phyloP scores from a whole-genome alignment of 1,139 yeast species.

The Scheffersomyces insectosa region DNA sequence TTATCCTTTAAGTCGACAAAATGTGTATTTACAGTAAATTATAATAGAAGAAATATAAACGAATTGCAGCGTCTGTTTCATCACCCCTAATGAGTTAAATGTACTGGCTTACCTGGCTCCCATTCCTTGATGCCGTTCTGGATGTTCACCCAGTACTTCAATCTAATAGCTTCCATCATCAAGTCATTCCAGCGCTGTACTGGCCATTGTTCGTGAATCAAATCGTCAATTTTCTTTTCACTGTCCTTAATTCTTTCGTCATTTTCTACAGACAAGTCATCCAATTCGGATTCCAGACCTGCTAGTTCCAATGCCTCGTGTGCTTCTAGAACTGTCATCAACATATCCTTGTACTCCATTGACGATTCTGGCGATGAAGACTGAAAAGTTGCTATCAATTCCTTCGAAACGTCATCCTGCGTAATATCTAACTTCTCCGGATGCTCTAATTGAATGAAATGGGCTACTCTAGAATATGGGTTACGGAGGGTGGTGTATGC shows the following conservation, averaged over 20 bases:
- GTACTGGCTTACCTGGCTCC: conserved; percentile 71
- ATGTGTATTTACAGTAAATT: too few relatives aligned
- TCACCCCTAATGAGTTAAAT: conserved; percentile 52
- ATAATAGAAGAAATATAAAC: too few relatives aligned
- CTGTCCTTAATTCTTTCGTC: conserved; percentile 47
- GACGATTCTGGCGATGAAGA: conserved; percentile 29
- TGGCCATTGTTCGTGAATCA: conserved; percentile 33
- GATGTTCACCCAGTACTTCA: conserved; percentile 86
- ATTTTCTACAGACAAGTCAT: conserved; percentile 54
- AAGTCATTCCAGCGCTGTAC: conserved; percentile 53
- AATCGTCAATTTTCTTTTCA: conserved; percentile 31
- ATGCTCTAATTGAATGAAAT: conserved; percentile 36
- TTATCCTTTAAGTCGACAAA: too few relatives aligned
- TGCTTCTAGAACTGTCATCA: conserved; percentile 77
- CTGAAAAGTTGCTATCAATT: conserved; percentile 35
- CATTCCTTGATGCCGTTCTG: conserved; percentile 73
- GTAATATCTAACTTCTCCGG: conserved; percentile 43
- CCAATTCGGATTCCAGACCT: conserved; percentile 55
- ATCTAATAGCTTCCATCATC: conserved; percentile 63
- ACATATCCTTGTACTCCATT: conserved; percentile 53
- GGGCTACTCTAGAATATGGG: conserved; percentile 63
- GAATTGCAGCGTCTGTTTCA: too few relatives aligned
- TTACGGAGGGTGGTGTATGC: conserved; percentile 72
- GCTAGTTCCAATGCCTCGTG: conserved; percentile 77
- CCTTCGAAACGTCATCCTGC: conserved; percentile 41